phyloP scores from a whole-genome alignment of 495 filamentous ascomycete species.

The Penicillium riverlandense region DNA sequence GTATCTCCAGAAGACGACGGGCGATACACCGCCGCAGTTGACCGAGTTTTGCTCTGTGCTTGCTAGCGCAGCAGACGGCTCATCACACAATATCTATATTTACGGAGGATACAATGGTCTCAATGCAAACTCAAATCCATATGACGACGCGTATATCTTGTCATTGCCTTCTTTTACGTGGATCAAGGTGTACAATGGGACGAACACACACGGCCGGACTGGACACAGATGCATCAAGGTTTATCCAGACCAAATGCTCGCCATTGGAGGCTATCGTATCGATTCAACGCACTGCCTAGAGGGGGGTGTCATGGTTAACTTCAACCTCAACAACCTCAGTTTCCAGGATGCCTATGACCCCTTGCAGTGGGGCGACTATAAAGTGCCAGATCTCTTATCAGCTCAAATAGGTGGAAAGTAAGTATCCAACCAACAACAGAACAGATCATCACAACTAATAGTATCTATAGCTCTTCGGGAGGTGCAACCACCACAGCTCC shows the following conservation, averaged over 20 bases:
- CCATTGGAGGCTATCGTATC: conserved; percentile 48
- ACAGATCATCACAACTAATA: background rate
- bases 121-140: conserved; percentile 23
- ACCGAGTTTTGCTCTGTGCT: conserved; percentile 62
- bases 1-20: conserved; percentile 55
- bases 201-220: conserved; percentile 41
- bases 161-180: conserved; percentile 74
- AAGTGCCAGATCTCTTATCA: conserved; percentile 51
- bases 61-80: conserved; percentile 51
- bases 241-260: conserved; percentile 69
- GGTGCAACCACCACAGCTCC: conserved; percentile 50
- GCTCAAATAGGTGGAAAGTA: conserved; percentile 55
- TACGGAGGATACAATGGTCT: conserved; percentile 63
- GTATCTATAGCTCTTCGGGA: conserved; percentile 34
- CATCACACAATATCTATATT: conserved; percentile 66
- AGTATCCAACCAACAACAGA: conserved; percentile 7
- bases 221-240: conserved; percentile 60
- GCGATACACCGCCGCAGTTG: conserved; percentile 42
- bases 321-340: conserved; percentile 51
- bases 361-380: conserved; percentile 46
- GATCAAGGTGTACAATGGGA: conserved; percentile 51
- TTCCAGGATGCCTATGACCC: conserved; percentile 61
- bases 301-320: conserved; percentile 49
- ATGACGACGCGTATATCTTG: conserved; percentile 66
- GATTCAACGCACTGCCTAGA: conserved; percentile 38